A percentile compares a stretch with the other conserved stretches of the same genome.
Evolutionary conservation across 2,329 filamentous ascomycete genomes (phyloP).

Genomic region (Basipetospora chlamydospora): DNA sequence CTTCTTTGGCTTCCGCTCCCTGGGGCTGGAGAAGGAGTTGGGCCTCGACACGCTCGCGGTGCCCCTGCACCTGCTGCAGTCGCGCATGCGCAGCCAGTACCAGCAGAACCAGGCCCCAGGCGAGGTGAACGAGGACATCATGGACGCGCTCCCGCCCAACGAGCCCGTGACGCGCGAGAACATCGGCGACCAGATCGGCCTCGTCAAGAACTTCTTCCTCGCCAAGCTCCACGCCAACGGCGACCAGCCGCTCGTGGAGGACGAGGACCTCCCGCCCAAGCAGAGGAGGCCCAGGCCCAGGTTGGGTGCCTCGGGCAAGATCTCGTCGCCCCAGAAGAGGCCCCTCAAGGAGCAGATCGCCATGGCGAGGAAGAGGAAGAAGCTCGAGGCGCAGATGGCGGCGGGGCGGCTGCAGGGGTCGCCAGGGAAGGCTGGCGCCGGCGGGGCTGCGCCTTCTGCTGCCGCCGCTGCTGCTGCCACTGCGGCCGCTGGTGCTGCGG

Average conservation of each 20-base stretch:
- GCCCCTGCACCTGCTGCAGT: constrained; percentile 84
- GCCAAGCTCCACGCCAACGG: constrained; percentile 74
- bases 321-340: constrained; percentile 69
- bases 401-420: constrained; percentile 26
- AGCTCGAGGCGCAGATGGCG: constrained; percentile 48
- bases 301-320: constrained; percentile 63
- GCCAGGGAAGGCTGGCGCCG: constrained; percentile 16
- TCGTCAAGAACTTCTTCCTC: constrained; percentile 84
- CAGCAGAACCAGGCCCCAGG: constrained; percentile 56
- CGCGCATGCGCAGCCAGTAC: constrained; percentile 73
- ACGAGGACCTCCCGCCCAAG: constrained; percentile 87
- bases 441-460: constrained; percentile 1
- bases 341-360: constrained; percentile 71
- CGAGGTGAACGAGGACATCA: constrained; percentile 43
- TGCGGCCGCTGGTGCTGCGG: constrained; percentile 14
- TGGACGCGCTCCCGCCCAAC: constrained; percentile 53
- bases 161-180: constrained; percentile 69
- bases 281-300: constrained; percentile 63
- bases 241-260: constrained; percentile 71
- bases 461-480: constrained; percentile 19
- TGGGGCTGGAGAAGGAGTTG: constrained; percentile 84
- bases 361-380: constrained; percentile 78
- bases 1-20: constrained; percentile 95
- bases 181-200: constrained; percentile 65
- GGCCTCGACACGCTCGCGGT: constrained; percentile 79